Evolutionary conservation across 768 basidiomycete species (phyloP).

Genomic region (Amanita pallidorosea): DNA sequence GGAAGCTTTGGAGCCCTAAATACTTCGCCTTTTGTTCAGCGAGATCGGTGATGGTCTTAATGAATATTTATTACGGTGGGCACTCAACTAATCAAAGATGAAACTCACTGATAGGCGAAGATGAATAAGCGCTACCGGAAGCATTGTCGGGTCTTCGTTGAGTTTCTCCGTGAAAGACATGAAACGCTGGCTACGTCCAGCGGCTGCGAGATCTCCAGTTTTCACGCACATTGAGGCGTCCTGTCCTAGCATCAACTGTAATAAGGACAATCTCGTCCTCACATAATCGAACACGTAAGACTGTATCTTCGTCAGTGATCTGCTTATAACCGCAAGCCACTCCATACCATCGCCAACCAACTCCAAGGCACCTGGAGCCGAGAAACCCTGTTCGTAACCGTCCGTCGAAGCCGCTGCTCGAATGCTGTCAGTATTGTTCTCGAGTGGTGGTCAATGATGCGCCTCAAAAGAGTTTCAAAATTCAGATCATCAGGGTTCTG

Average conservation of each 20-base stretch:
- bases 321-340: background rate
- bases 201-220: conserved; percentile 69
- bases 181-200: conserved; percentile 62
- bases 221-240: conserved; percentile 70
- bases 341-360: conserved; percentile 45
- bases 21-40: conserved; percentile 81
- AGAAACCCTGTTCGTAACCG: conserved; percentile 41
- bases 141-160: conserved; percentile 55
- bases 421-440: conserved; percentile 48
- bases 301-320: conserved; percentile 10
- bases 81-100: background rate
- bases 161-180: conserved; percentile 44
- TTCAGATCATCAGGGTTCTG: conserved; percentile 63
- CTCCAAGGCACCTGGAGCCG: conserved; percentile 45
- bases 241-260: conserved; percentile 72
- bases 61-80: background rate
- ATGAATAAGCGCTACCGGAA: conserved; percentile 46
- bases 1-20: conserved; percentile 70
- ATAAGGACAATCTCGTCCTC: conserved; percentile 69
- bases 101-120: conserved; percentile 53
- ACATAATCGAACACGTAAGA: conserved; percentile 61
- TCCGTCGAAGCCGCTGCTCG: conserved; percentile 41
- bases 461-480: conserved; percentile 57
- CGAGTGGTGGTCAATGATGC: conserved; percentile 57
- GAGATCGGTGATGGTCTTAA: conserved; percentile 74